Evolutionary conservation across 139 green algal genomes (phyloP).

Genomic region (Picochlorum sp.): DNA sequence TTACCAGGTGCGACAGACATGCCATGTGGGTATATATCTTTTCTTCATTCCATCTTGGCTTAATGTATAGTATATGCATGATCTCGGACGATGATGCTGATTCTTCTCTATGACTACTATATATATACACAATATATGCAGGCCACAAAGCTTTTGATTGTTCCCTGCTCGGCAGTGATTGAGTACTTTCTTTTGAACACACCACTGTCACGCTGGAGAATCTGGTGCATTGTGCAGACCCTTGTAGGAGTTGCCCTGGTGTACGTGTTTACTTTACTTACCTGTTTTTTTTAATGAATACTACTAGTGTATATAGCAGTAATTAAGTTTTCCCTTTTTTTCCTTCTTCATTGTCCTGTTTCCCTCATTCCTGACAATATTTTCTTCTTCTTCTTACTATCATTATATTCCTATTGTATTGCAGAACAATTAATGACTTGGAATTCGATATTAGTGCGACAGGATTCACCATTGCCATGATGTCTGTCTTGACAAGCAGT

Average conservation of each 20-base stretch:
- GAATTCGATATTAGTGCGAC: conserved; percentile 42
- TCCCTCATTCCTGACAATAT: too few relatives aligned
- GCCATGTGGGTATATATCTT: too few relatives aligned
- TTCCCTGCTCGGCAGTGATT: conserved; percentile 82
- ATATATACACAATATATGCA: neutral
- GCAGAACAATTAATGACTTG: conserved; percentile 55
- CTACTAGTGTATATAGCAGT: too few relatives aligned
- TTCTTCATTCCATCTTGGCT: neutral
- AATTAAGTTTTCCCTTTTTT: too few relatives aligned
- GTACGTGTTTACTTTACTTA: conserved; percentile 4
- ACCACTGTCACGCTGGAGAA: conserved; percentile 40
- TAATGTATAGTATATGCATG: too few relatives aligned
- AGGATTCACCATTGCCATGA: conserved; percentile 62
- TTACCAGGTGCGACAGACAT: neutral
- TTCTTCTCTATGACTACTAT: too few relatives aligned
- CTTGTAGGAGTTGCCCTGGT: conserved; percentile 72
- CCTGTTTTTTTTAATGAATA: too few relatives aligned
- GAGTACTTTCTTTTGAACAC: conserved; percentile 68
- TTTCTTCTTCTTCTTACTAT: too few relatives aligned
- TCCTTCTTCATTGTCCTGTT: too few relatives aligned
- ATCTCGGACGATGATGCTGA: too few relatives aligned
- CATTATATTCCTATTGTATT: neutral
- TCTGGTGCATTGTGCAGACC: conserved; percentile 60
- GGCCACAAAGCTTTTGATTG: conserved; percentile 85
- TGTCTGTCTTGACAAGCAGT: conserved; percentile 71